These are phyloP conservation scores for Backusella sp. DNA, from an alignment of 192 early-diverging fungal genomes.

Conservation along the genomic window DNA sequence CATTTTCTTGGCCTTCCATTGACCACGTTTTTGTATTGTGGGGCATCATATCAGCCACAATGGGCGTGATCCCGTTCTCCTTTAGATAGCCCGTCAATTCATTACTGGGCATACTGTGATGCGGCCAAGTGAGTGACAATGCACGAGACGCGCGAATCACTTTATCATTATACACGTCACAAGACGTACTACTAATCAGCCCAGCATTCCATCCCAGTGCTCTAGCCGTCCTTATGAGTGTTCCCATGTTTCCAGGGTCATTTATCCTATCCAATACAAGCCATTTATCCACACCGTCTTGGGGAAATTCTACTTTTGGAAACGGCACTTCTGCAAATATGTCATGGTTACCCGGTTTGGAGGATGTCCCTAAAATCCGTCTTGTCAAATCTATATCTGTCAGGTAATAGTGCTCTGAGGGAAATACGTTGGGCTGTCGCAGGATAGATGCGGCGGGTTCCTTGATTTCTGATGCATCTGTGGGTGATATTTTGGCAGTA, in stretches of 20 bases:
- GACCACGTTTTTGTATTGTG: slow-evolving; percentile 3
- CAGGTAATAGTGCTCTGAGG: slow-evolving; percentile 42
- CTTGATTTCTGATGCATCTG: slow-evolving; percentile 18
- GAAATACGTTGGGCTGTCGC: slow-evolving; percentile 23
- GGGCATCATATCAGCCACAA: slow-evolving; percentile 50
- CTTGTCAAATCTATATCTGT: slow-evolving; percentile 37
- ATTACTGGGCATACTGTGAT: slow-evolving; percentile 2
- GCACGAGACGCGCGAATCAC: slow-evolving; percentile 46
- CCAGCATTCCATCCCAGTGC: slow-evolving; percentile 45
- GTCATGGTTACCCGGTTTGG: slow-evolving; percentile 36
- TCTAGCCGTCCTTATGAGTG: slow-evolving; percentile 44
- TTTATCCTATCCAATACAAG: slow-evolving; percentile 45
- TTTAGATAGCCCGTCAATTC: slow-evolving; percentile 26
- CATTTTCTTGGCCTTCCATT: background rate
- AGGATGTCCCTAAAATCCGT: slow-evolving; percentile 46
- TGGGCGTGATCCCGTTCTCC: slow-evolving; percentile 26
- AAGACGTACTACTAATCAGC: slow-evolving; percentile 36
- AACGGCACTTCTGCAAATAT: slow-evolving; percentile 47
- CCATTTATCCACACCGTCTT: slow-evolving; percentile 9
- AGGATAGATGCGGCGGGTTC: slow-evolving; percentile 21
- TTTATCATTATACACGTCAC: slow-evolving; percentile 49
- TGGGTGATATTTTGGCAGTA: slow-evolving; percentile 18
- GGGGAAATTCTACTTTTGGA: slow-evolving; percentile 27
- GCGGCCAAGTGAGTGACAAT: slow-evolving; percentile 38
- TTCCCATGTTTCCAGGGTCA: slow-evolving; percentile 48